Percentiles rank a stretch among this genome's conserved stretches.
Evolutionary conservation across 1,139 yeast genomes (phyloP).

Genomic region (Petasospora rhodanensis): DNA sequence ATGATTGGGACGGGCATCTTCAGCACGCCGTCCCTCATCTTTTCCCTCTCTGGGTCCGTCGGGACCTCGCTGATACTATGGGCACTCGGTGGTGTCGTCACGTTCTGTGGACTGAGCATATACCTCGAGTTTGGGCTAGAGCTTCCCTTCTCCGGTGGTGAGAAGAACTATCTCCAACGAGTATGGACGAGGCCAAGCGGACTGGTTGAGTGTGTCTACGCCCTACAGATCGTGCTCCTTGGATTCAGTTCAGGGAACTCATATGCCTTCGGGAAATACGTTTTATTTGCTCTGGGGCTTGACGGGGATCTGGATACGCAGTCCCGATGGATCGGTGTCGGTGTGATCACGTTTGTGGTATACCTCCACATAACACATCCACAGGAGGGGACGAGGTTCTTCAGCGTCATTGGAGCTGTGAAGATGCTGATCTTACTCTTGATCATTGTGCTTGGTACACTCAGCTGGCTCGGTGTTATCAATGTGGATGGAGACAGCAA

Average conservation of each 20-base stretch:
- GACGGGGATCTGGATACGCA: slow-evolving; percentile 29
- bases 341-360: slow-evolving; percentile 39
- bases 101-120: slow-evolving; percentile 43
- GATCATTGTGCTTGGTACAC: slow-evolving; percentile 36
- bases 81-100: slow-evolving; percentile 41
- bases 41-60: slow-evolving; percentile 41
- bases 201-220: slow-evolving; percentile 33
- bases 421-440: slow-evolving; percentile 39
- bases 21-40: slow-evolving; percentile 45
- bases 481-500: slow-evolving; percentile 4
- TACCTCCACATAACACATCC: slow-evolving; percentile 38
- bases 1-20: slow-evolving; percentile 52
- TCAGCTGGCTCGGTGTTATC: slow-evolving; percentile 10
- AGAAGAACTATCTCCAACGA: slow-evolving; percentile 44
- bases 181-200: slow-evolving; percentile 28
- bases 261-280: slow-evolving; percentile 47
- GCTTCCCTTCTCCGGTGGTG: slow-evolving; percentile 47
- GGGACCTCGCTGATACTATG: slow-evolving; percentile 39
- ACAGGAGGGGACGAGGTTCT: slow-evolving; percentile 39
- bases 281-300: slow-evolving; percentile 36
- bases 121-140: slow-evolving; percentile 46
- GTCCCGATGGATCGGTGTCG: slow-evolving; percentile 44
- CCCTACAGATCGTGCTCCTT: slow-evolving; percentile 43
- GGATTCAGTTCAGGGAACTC: slow-evolving; percentile 51
- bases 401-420: slow-evolving; percentile 41